Base-by-base conservation (phyloP, 148 eudicot species). In the Mesembryanthemum crystallinum region DNA sequence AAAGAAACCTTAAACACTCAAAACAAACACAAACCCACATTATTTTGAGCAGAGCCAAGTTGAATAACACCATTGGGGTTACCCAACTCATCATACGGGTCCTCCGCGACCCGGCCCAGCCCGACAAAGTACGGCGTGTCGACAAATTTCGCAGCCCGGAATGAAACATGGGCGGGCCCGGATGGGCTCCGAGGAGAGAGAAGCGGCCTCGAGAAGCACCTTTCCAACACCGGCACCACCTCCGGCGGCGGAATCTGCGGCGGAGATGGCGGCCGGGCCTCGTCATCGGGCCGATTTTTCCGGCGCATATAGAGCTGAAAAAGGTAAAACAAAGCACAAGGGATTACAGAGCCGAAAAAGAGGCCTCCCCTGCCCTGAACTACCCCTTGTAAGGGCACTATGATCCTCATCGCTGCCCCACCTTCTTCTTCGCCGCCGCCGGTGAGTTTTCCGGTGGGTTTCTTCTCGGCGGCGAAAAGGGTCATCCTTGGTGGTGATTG, bases 331-430 rank as follows among this genome's bases (percentile, higher is more conserved):
- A 94, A 87, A 73, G 92, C 98, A 71, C 98, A 94, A 3, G 98
- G 98, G 52, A 94, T 90, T 5, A 83, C 85, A 25, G 98, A 94
- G 17, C 97, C 98, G 8, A 94, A 66, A n/a, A 94, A 77, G 1
- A 94, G 83, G 30, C 98, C 97, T 0, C 97, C 94, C 8, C 95
- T 74, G 52, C 98, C 98, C 37, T 94, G 95, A 24, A 92, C 98
- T 0, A 94, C 84, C 1, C 97, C 98, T 82, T 94, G 98, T 69
- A 94, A 77, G 68, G 98, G 98, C 3, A 94, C 97, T 29, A 94
- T 91, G 21, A 94, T 83, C 77, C 98, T 90, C 98, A 94, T 94
- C 33, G 66, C 96, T 29, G 96, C 74, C n/a, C 73, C 83, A 57
- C 74, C 66, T 12, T 69, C 82, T 59, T 18, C 23, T 5, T 12